A percentile compares a stretch with the other conserved stretches of the same genome.
Conservation (phyloP, 2,329 filamentous ascomycete genomes). For the Epichloe coenophiala region DNA sequence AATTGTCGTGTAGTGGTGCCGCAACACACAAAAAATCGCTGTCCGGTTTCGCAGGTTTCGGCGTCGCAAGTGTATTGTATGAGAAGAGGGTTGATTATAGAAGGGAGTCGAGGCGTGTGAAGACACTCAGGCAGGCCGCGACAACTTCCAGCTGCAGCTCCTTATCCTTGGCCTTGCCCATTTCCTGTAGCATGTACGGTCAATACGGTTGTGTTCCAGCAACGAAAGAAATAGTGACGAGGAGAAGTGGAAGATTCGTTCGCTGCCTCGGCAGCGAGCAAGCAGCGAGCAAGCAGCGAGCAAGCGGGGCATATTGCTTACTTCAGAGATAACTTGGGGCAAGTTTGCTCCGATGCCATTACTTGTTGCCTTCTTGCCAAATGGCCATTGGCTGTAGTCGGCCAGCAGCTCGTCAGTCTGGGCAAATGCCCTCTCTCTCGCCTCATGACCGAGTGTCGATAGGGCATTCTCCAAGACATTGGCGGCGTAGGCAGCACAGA, state of each 20-base stretch:
- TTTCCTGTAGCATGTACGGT: constrained; percentile 38
- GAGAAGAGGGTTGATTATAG: constrained; percentile 40
- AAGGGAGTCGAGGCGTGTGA: constrained; percentile 91
- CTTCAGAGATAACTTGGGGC: constrained; percentile 71
- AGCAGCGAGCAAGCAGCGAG: neutral
- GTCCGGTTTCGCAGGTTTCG: neutral
- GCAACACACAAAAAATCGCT: neutral
- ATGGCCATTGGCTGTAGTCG: constrained; percentile 96
- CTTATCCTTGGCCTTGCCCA: constrained; percentile 77
- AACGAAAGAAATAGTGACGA: neutral
- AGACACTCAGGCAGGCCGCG: constrained; percentile 90
- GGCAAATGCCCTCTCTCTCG: constrained; percentile 84
- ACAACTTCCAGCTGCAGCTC: constrained; percentile 96
- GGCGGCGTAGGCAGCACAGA: constrained; percentile 93
- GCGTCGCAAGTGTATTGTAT: neutral
- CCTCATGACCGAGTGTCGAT: constrained; percentile 83
- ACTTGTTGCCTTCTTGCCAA: constrained; percentile 66
- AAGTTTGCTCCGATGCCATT: constrained; percentile 87
- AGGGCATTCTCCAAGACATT: constrained; percentile 98
- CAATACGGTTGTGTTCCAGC: constrained; percentile 5
- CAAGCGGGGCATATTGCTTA: constrained; percentile 16
- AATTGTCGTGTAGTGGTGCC: neutral
- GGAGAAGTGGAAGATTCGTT: neutral
- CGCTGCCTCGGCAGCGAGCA: neutral
- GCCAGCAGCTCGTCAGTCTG: constrained; percentile 93